These are phyloP conservation scores for Nelumbo lutea DNA, from an alignment of 164 flowering plant species.

Conservation along the genomic window DNA sequence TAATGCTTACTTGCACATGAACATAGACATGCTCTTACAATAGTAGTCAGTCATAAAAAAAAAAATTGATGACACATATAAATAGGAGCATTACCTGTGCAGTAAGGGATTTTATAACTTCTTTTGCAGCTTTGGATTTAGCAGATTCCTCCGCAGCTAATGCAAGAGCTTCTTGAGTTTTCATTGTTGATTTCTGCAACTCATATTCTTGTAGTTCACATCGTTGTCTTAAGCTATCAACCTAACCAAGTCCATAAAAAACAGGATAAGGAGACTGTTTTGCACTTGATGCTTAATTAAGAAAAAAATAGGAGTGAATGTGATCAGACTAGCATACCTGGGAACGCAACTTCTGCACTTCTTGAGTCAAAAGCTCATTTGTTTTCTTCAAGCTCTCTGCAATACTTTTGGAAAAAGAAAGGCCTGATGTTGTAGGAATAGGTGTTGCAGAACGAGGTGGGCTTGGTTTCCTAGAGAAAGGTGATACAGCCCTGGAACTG, in stretches of 20 bases:
- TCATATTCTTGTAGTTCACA: constrained; percentile 87
- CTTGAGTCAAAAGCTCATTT: constrained; percentile 91
- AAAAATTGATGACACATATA: background rate
- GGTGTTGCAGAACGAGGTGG: constrained; percentile 99
- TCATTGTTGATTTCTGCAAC: constrained; percentile 70
- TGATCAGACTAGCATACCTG: constrained; percentile 48
- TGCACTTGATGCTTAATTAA: constrained; percentile 2
- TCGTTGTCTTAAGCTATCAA: constrained; percentile 67
- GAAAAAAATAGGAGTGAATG: constrained; percentile 3
- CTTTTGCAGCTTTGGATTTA: constrained; percentile 91
- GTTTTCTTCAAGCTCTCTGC: constrained; percentile 93
- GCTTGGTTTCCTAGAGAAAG: constrained; percentile 88
- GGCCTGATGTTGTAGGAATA: constrained; percentile 83
- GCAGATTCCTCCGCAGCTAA: constrained; percentile 92
- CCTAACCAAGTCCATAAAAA: constrained; percentile 41
- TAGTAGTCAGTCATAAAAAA: too few species aligned
- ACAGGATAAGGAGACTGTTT: constrained; percentile 3
- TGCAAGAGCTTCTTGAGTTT: constrained; percentile 76
- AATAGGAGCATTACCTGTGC: constrained; percentile 55
- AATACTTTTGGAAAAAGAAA: constrained; percentile 81
- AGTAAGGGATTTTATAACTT: constrained; percentile 91
- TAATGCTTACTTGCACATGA: too few species aligned
- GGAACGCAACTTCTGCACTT: constrained; percentile 71
- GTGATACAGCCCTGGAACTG: constrained; percentile 88
- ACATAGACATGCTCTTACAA: too few species aligned